Percentiles rank a stretch among this genome's conserved stretches.
phyloP scores from a whole-genome alignment of 441 rosid species.

The Brassica hybrid region DNA sequence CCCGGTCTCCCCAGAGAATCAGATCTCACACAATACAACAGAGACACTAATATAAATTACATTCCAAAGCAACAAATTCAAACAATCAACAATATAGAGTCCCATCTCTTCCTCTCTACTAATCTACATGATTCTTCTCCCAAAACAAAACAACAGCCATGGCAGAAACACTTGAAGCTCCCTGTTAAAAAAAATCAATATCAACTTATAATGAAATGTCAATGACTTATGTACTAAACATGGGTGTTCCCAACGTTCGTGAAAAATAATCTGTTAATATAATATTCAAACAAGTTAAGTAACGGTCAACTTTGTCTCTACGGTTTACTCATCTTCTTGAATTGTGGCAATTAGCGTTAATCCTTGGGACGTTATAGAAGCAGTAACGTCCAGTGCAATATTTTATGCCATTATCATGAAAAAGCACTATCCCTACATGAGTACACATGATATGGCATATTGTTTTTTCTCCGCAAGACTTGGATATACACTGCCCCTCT shows the following conservation, averaged over 20 bases:
- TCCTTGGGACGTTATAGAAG: neutral
- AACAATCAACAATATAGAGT: neutral
- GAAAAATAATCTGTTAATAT: too few species aligned
- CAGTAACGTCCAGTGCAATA: neutral
- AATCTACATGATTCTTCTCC: neutral
- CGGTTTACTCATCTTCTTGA: neutral
- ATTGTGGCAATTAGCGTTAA: neutral
- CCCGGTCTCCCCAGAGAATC: too few species aligned
- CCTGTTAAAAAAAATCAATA: neutral
- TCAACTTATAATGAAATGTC: too few species aligned
- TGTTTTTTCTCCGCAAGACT: neutral
- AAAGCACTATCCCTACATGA: neutral
- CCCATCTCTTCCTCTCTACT: neutral
- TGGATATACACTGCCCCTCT: slow-evolving; percentile 53
- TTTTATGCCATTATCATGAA: neutral
- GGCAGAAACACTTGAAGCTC: neutral
- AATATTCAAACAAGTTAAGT: too few species aligned
- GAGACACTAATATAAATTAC: neutral
- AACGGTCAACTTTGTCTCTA: too few species aligned
- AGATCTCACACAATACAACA: neutral
- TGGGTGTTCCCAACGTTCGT: too few species aligned
- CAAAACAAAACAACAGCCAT: neutral
- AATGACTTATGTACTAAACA: too few species aligned
- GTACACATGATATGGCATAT: neutral
- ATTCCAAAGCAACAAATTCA: neutral